phyloP scores from a whole-genome alignment of 2,329 filamentous ascomycete genomes.

The Fusarium nisikadoi region DNA sequence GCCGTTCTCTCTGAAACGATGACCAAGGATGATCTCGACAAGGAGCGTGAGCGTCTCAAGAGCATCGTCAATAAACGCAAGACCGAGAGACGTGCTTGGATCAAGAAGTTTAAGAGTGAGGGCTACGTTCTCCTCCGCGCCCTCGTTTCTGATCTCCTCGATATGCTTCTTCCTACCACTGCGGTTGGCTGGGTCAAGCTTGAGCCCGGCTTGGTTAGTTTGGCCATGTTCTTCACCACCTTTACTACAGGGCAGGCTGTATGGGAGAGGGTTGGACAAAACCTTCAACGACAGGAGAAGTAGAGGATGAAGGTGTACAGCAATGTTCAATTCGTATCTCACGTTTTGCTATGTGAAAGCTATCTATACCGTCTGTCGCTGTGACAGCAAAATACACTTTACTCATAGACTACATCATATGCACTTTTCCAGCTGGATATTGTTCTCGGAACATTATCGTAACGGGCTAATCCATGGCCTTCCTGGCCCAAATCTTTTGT shows the following conservation, averaged over 20 bases:
- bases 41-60: constrained; percentile 52
- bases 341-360: constrained; percentile 5
- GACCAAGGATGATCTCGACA: constrained; percentile 41
- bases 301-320: neutral
- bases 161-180: constrained; percentile 70
- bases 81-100: constrained; percentile 47
- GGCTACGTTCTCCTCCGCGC: constrained; percentile 55
- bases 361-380: neutral
- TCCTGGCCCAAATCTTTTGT: neutral
- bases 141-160: constrained; percentile 67
- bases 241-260: constrained; percentile 68
- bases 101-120: constrained; percentile 45
- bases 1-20: constrained; percentile 30
- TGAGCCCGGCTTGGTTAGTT: constrained; percentile 62
- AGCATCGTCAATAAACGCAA: constrained; percentile 48
- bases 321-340: neutral
- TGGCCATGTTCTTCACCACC: constrained; percentile 70
- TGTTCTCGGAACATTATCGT: neutral
- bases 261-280: constrained; percentile 63
- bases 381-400: neutral
- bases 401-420: neutral
- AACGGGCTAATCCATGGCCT: neutral
- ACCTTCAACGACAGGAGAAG: constrained; percentile 37
- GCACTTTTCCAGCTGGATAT: neutral
- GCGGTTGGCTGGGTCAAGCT: constrained; percentile 69